Percentiles rank a stretch among this genome's conserved stretches.
Conservation (phyloP, 75 land plant species). For the Pinus taeda region DNA sequence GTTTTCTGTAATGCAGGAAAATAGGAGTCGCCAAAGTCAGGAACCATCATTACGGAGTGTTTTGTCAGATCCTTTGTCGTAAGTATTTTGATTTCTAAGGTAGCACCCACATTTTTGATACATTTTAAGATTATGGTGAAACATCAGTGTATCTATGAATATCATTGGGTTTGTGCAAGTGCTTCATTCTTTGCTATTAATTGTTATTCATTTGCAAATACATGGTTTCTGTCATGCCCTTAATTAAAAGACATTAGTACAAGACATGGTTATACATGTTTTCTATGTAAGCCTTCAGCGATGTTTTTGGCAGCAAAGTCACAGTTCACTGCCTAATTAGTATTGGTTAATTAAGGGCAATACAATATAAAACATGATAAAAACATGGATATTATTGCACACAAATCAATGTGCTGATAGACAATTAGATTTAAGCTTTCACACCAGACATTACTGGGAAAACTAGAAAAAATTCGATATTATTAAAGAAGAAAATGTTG, state of each 20-base stretch:
- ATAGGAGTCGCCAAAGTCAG: constrained; percentile 21
- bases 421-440: too few species aligned
- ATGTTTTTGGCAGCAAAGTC: not conserved
- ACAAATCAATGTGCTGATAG: too few species aligned
- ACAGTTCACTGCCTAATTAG: not conserved
- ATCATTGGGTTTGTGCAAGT: too few species aligned
- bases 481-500: too few species aligned
- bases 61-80: constrained; percentile 85
- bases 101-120: not conserved
- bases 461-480: too few species aligned
- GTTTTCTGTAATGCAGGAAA: constrained; percentile 34
- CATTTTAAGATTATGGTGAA: not conserved
- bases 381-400: not conserved
- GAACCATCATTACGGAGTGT: constrained; percentile 75
- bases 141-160: not conserved
- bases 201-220: too few species aligned
- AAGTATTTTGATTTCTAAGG: constrained; percentile 25
- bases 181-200: too few species aligned
- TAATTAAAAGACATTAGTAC: too few species aligned
- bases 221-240: too few species aligned
- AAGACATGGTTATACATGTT: not conserved
- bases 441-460: too few species aligned
- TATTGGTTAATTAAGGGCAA: not conserved
- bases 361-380: not conserved
- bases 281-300: not conserved